phyloP scores from a whole-genome alignment of 257 asterid species.

The Ilex aquifolium region DNA sequence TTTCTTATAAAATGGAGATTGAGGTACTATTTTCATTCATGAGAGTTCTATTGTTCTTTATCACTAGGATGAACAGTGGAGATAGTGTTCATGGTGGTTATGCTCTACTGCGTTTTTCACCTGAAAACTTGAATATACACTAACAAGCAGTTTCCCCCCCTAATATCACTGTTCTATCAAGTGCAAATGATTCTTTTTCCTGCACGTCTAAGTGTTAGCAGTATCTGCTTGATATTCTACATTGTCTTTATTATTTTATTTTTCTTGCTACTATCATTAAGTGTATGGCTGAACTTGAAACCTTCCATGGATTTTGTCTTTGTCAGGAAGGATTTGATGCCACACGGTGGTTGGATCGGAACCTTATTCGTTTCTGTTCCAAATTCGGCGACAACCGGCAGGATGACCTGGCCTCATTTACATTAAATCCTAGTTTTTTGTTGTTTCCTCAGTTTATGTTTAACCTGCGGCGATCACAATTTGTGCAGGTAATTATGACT shows the following conservation, averaged over 20 bases:
- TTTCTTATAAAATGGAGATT: conserved; percentile 89
- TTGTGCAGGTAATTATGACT: conserved; percentile 66
- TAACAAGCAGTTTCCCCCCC: too few species aligned
- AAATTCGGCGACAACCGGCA: conserved; percentile 95
- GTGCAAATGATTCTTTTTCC: background rate
- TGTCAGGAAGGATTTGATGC: conserved; percentile 94
- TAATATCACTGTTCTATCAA: too few species aligned
- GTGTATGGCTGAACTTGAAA: background rate
- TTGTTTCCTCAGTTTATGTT: conserved; percentile 96
- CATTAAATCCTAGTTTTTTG: conserved; percentile 70
- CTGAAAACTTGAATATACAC: too few species aligned
- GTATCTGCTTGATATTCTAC: background rate
- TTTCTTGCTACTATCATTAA: background rate
- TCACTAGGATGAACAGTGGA: too few species aligned
- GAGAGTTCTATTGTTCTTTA: too few species aligned
- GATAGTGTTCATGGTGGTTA: too few species aligned
- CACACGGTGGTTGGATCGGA: conserved; percentile 95
- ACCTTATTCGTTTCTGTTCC: conserved; percentile 85
- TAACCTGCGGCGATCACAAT: conserved; percentile 93
- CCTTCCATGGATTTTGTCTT: conserved; percentile 7
- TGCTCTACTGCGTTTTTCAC: too few species aligned
- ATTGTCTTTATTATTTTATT: background rate
- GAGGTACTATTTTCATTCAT: conserved; percentile 45
- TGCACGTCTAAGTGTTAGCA: too few species aligned
- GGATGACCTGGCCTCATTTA: conserved; percentile 89